Evolutionary conservation across 345 rosid genomes (phyloP).

Genomic region (Euphorbia lathyris): DNA sequence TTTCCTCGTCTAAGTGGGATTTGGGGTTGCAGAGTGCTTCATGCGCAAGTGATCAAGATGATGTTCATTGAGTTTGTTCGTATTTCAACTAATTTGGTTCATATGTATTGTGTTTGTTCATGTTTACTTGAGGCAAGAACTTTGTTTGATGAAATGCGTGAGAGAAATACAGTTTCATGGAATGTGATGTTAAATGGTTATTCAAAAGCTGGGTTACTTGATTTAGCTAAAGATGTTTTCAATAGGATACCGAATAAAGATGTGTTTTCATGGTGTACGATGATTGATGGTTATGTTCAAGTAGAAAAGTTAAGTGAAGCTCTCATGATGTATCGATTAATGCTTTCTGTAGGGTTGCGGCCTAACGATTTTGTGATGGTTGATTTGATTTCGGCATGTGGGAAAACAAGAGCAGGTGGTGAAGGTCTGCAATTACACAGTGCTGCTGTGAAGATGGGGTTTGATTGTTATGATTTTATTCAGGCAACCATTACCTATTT

Average conservation of each 20-base stretch:
- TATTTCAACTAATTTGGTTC: slow-evolving; percentile 66
- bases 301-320: slow-evolving; percentile 54
- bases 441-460: slow-evolving; percentile 51
- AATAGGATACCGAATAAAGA: slow-evolving; percentile 55
- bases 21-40: slow-evolving; percentile 56
- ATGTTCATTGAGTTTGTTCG: slow-evolving; percentile 41
- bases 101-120: slow-evolving; percentile 55
- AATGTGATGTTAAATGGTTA: slow-evolving; percentile 89
- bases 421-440: slow-evolving; percentile 66
- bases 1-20: slow-evolving; percentile 50
- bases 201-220: slow-evolving; percentile 61
- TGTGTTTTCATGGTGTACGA: slow-evolving; percentile 76
- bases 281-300: slow-evolving; percentile 58
- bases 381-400: slow-evolving; percentile 72
- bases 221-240: slow-evolving; percentile 54
- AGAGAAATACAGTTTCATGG: slow-evolving; percentile 66
- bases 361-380: slow-evolving; percentile 70
- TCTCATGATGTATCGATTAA: slow-evolving; percentile 43
- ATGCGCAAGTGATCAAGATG: slow-evolving; percentile 53
- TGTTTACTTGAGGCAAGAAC: slow-evolving; percentile 52
- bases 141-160: slow-evolving; percentile 65
- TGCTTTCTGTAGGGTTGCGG: slow-evolving; percentile 44
- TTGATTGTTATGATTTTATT: slow-evolving; percentile 54
- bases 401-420: slow-evolving; percentile 26
- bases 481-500: slow-evolving; percentile 72